phyloP scores from a whole-genome alignment of 176 grass and related monocot genomes.

The Triticum turgidum region DNA sequence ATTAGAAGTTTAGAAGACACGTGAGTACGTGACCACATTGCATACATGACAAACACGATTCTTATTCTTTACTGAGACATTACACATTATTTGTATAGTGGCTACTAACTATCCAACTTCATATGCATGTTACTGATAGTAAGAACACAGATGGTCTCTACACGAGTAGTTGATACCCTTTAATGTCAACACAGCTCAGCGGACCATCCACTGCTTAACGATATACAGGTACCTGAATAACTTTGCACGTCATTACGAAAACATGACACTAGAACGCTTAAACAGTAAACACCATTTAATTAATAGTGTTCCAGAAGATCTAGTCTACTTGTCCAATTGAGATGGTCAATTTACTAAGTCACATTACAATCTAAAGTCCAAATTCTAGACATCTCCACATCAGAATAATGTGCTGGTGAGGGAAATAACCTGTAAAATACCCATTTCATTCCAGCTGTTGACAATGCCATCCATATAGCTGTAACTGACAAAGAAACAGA shows the following conservation, averaged over 20 bases:
- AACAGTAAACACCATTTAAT: constrained; percentile 13
- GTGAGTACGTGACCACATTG: background rate
- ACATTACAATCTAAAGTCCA: background rate
- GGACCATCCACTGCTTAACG: background rate
- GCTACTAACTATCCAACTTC: background rate
- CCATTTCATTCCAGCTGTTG: constrained; percentile 97
- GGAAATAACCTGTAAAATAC: constrained; percentile 84
- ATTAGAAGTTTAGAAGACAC: background rate
- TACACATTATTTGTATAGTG: background rate
- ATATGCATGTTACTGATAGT: background rate
- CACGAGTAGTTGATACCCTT: background rate
- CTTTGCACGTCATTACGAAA: background rate
- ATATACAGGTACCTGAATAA: background rate
- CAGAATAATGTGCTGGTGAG: constrained; percentile 16
- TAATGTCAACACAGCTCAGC: constrained; percentile 3
- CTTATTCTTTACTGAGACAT: background rate
- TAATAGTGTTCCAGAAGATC: constrained; percentile 1
- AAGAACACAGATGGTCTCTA: constrained; percentile 1
- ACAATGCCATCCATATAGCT: constrained; percentile 99
- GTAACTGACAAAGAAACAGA: constrained; percentile 98
- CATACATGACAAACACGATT: background rate
- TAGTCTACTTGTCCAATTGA: background rate
- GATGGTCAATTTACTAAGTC: background rate
- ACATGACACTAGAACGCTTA: constrained; percentile 21
- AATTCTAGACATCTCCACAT: constrained; percentile 8